Evolutionary conservation across 2,329 filamentous ascomycete genomes (phyloP).

Genomic region (Fusarium miscanthi): DNA sequence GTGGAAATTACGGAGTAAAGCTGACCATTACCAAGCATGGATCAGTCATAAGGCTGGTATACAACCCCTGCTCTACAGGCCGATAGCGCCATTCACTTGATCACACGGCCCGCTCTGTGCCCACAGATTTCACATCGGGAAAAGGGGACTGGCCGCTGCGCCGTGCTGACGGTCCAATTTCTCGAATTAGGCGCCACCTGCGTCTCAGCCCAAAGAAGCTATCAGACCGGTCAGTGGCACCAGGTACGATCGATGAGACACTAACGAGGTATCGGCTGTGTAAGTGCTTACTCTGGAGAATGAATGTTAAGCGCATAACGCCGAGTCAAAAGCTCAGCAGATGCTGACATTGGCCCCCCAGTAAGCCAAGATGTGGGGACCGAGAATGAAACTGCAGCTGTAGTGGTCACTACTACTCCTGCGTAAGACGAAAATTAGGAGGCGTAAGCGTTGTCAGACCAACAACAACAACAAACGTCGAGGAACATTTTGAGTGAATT

Average conservation of each 20-base stretch:
- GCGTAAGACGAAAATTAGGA: neutral
- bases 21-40: conserved; percentile 15
- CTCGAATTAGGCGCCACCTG: neutral
- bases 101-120: neutral
- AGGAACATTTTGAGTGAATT: neutral
- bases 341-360: neutral
- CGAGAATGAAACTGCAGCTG: conserved; percentile 8
- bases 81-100: neutral
- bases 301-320: neutral
- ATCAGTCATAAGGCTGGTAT: conserved; percentile 29
- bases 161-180: neutral
- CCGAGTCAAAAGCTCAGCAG: neutral
- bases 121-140: neutral
- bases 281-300: neutral
- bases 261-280: neutral
- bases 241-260: neutral
- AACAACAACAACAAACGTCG: neutral
- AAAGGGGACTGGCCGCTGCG: neutral
- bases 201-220: neutral
- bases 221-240: neutral
- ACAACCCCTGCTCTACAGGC: neutral
- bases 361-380: conserved; percentile 12
- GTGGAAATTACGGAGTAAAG: conserved; percentile 14
- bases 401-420: neutral
- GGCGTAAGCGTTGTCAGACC: neutral